Conservation (phyloP, 176 grass and related monocot genomes). For the Melocanna baccifera region DNA sequence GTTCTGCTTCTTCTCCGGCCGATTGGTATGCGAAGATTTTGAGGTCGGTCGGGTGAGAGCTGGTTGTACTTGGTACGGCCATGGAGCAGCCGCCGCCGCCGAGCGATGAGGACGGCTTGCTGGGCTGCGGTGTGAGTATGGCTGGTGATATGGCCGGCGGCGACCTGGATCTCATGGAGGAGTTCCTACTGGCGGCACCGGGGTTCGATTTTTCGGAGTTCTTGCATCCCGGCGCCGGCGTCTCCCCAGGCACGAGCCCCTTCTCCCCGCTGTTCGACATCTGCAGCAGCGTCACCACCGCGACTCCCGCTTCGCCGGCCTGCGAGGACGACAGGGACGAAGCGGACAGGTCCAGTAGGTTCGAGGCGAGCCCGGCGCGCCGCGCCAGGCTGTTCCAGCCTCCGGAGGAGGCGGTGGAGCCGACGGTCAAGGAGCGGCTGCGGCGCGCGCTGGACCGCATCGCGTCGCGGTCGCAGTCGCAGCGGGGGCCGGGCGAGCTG, state of each 20-base stretch:
- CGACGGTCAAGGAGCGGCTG: conserved; percentile 63
- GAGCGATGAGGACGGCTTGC: neutral
- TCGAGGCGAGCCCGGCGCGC: neutral
- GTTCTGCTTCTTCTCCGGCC: neutral
- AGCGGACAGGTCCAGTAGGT: neutral
- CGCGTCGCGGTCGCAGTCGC: conserved; percentile 43
- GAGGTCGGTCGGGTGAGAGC: neutral
- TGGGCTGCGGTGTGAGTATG: conserved; percentile 2
- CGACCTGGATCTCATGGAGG: conserved; percentile 73
- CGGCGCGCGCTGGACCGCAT: conserved; percentile 57
- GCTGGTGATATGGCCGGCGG: conserved; percentile 36
- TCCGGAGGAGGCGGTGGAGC: neutral
- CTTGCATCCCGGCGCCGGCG: neutral
- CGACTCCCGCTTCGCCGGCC: neutral
- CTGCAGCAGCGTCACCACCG: conserved; percentile 36
- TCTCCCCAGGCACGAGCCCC: neutral
- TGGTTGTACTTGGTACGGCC: conserved; percentile 1
- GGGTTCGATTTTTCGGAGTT: conserved; percentile 51
- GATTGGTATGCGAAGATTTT: conserved; percentile 14
- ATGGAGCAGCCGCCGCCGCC: conserved; percentile 34
- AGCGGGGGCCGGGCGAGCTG: conserved; percentile 41
- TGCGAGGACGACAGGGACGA: neutral
- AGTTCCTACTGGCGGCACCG: conserved; percentile 46
- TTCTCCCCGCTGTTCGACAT: conserved; percentile 49
- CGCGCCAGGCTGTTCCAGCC: conserved; percentile 31